Conservation (phyloP, 2,329 filamentous ascomycete species). For the Westerdykella sp. region DNA sequence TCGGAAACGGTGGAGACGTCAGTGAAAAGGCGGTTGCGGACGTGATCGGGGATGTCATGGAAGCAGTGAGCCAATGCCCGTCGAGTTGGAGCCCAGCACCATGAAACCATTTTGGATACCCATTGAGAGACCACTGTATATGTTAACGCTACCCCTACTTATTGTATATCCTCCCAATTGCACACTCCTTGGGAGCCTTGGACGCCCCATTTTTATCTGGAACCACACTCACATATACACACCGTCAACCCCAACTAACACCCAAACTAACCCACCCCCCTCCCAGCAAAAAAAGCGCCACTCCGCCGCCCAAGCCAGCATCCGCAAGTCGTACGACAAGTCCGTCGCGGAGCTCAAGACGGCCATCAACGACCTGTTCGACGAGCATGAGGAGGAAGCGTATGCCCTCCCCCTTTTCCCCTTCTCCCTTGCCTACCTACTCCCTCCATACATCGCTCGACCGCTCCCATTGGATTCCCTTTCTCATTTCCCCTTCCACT, state of each 20-base stretch:
- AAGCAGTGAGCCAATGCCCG: conserved; percentile 16
- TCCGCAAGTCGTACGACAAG: conserved; percentile 17
- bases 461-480: no score
- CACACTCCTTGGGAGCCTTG: not conserved
- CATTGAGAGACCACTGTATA: not conserved
- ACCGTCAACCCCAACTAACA: not conserved
- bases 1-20: conserved; percentile 3
- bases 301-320: conserved; percentile 10
- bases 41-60: conserved; percentile 6
- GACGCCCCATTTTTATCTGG: not conserved
- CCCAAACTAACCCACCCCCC: not conserved
- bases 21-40: conserved; percentile 2
- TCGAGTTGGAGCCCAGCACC: not conserved
- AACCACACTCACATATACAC: not conserved
- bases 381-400: conserved; percentile 20
- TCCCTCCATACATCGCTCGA: no score
- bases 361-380: conserved; percentile 19
- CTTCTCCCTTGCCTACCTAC: not conserved
- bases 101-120: no score
- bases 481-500: no score
- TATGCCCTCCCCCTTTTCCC: conserved; percentile 11
- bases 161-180: not conserved
- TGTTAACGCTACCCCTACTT: not conserved
- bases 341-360: conserved; percentile 7
- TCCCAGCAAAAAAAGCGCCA: conserved; percentile 26